A percentile compares a stretch with the other conserved stretches of the same genome.
phyloP scores from a whole-genome alignment of 2,329 filamentous ascomycete species.

The Fusarium domesticum region DNA sequence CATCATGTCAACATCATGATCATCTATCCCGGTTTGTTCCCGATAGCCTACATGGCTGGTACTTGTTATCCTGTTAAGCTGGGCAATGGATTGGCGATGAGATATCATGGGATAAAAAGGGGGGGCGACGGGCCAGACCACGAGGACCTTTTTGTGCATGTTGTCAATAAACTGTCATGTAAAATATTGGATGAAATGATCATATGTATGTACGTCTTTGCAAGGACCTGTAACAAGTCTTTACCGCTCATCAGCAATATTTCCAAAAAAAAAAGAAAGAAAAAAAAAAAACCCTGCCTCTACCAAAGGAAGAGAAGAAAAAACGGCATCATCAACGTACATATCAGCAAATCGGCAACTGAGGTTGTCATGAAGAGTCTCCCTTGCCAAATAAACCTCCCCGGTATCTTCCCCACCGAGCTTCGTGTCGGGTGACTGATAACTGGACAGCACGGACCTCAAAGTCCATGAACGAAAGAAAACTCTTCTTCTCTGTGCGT shows the following conservation, averaged over 20 bases:
- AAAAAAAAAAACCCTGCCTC: not conserved
- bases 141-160: too few relatives aligned
- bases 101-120: constrained; percentile 26
- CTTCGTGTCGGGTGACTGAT: not conserved
- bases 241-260: too few relatives aligned
- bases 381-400: not conserved
- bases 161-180: not conserved
- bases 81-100: constrained; percentile 6
- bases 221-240: too few relatives aligned
- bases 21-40: constrained; percentile 2
- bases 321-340: not conserved
- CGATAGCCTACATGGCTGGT: not conserved
- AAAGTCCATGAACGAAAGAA: not conserved
- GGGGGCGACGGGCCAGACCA: constrained; percentile 1
- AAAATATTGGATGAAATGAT: too few relatives aligned
- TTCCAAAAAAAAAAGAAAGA: too few relatives aligned
- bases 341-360: not conserved
- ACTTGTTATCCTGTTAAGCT: not conserved
- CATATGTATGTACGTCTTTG: too few relatives aligned
- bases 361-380: not conserved
- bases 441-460: not conserved
- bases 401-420: not conserved
- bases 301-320: too few relatives aligned
- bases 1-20: not conserved
- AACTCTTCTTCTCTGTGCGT: not conserved